Conservation (phyloP, 345 rosid genomes). For the Sapria himalayana region DNA sequence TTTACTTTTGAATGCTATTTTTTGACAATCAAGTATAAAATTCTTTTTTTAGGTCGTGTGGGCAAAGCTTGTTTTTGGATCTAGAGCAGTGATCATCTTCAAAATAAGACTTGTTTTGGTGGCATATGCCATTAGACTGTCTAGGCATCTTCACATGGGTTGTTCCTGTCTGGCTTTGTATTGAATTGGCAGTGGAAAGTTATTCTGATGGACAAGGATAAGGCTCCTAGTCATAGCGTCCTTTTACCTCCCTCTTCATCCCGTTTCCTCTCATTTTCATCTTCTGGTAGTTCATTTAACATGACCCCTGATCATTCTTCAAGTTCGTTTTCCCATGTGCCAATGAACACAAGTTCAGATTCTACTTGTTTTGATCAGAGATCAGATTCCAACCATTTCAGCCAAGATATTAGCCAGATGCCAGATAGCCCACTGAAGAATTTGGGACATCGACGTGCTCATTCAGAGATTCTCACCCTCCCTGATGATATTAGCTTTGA, state of each 20-base stretch:
- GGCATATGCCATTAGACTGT: no score
- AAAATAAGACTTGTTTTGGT: no score
- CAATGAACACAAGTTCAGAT: constrained; percentile 19
- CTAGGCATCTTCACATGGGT: no score
- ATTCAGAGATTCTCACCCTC: constrained; percentile 75
- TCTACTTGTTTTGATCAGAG: constrained; percentile 20
- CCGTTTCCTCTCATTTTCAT: constrained; percentile 31
- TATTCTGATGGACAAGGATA: constrained; percentile 50
- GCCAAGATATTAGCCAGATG: constrained; percentile 76
- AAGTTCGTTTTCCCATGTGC: constrained; percentile 17
- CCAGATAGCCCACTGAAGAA: constrained; percentile 68
- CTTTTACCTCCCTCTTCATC: constrained; percentile 41
- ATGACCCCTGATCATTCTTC: constrained; percentile 34
- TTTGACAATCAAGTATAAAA: no score
- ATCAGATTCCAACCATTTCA: constrained; percentile 29
- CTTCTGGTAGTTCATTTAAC: constrained; percentile 18
- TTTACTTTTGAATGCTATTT: no score
- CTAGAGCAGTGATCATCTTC: no score
- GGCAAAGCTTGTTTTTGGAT: no score
- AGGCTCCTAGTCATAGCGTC: constrained; percentile 22
- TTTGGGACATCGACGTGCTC: constrained; percentile 84
- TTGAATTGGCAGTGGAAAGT: no score
- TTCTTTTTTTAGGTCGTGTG: no score
- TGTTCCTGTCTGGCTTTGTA: no score
- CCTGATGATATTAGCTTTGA: constrained; percentile 87